These are phyloP conservation scores for Colletotrichum falcatum DNA, from an alignment of 2,329 filamentous ascomycete species.

Conservation along the genomic window DNA sequence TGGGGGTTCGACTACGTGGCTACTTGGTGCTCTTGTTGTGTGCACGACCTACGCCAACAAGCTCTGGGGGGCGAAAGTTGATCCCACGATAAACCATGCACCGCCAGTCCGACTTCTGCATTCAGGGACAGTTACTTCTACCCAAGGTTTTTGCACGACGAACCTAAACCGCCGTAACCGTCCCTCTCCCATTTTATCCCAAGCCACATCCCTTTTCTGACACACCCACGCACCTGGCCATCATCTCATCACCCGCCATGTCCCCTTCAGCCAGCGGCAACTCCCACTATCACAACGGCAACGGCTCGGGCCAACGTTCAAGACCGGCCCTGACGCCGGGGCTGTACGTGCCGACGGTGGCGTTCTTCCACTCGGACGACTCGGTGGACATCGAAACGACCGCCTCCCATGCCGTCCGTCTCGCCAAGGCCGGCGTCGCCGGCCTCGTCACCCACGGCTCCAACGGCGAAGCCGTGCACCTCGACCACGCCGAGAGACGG, in stretches of 20 bases:
- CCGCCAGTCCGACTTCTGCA: neutral
- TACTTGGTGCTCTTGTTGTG: conserved; percentile 1
- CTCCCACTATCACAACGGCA: conserved; percentile 25
- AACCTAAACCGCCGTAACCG: neutral
- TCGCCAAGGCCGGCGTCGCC: conserved; percentile 72
- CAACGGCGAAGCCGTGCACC: conserved; percentile 74
- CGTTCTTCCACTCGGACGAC: conserved; percentile 69
- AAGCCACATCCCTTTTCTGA: neutral
- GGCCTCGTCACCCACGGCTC: conserved; percentile 78
- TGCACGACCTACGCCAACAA: conserved; percentile 22
- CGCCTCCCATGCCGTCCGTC: conserved; percentile 65
- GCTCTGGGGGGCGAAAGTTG: conserved; percentile 4
- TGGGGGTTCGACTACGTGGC: conserved; percentile 26
- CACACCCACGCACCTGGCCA: neutral
- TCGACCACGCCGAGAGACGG: conserved; percentile 68
- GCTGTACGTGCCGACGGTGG: conserved; percentile 73
- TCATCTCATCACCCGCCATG: conserved; percentile 19
- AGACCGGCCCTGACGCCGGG: conserved; percentile 49
- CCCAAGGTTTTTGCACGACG: neutral
- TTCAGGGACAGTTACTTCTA: neutral
- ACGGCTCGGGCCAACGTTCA: conserved; percentile 6
- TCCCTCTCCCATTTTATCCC: neutral
- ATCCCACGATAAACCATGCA: conserved; percentile 26
- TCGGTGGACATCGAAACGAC: conserved; percentile 66
- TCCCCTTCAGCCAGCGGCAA: conserved; percentile 35